phyloP scores from a whole-genome alignment of 305 asterid genomes.

The Lippia alba region DNA sequence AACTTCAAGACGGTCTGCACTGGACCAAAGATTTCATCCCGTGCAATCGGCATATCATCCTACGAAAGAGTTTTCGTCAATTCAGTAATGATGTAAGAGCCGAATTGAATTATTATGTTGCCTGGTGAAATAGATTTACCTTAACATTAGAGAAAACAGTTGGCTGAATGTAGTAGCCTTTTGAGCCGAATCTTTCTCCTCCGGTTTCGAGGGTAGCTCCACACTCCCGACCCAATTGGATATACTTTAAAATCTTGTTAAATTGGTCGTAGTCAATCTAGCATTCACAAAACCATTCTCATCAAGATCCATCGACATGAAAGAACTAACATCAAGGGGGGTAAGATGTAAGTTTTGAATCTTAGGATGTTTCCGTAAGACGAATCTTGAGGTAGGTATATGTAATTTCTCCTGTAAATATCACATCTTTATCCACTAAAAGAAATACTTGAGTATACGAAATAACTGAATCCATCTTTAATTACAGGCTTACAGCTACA shows the following conservation, averaged over 20 bases:
- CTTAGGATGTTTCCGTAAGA: too few relatives aligned
- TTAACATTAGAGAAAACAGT: constrained; percentile 70
- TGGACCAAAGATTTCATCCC: constrained; percentile 74
- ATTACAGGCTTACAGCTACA: too few relatives aligned
- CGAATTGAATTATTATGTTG: neutral
- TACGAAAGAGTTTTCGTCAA: constrained; percentile 21
- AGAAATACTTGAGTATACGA: too few relatives aligned
- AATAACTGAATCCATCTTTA: too few relatives aligned
- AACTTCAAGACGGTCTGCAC: constrained; percentile 65
- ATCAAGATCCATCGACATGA: constrained; percentile 4
- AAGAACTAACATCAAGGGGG: neutral
- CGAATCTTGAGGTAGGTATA: too few relatives aligned
- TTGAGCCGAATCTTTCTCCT: constrained; percentile 51
- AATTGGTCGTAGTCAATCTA: constrained; percentile 64
- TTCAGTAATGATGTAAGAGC: neutral
- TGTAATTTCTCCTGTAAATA: too few relatives aligned
- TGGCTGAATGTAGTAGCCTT: constrained; percentile 63
- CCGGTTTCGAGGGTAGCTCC: constrained; percentile 74
- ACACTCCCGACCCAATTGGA: constrained; percentile 49
- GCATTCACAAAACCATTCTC: constrained; percentile 4
- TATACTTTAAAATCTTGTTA: constrained; percentile 57
- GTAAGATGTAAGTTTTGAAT: neutral
- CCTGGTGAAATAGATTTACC: constrained; percentile 33
- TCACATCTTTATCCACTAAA: too few relatives aligned
- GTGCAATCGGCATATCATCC: constrained; percentile 66